These are phyloP conservation scores for Balakata baccata DNA, from an alignment of 345 rosid species.

Conservation along the genomic window DNA sequence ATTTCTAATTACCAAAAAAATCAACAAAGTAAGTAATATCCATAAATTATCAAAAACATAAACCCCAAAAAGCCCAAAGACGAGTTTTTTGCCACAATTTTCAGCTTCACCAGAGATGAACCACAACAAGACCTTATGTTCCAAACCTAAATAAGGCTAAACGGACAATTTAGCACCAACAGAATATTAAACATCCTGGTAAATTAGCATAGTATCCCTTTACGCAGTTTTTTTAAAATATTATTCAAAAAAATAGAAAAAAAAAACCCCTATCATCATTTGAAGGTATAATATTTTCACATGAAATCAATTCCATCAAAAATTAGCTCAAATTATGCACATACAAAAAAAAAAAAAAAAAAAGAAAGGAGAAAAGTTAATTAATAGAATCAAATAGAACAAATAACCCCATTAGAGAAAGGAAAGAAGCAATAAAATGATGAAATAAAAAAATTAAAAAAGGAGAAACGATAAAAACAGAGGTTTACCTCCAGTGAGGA, in stretches of 20 bases:
- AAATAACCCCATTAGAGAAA: slow-evolving; percentile 1
- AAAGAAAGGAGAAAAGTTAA: slow-evolving; percentile 16
- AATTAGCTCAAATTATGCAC: background rate
- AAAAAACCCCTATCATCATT: background rate
- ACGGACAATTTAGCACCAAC: background rate
- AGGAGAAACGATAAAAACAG: background rate
- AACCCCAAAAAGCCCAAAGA: background rate
- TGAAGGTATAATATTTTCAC: background rate
- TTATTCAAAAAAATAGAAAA: background rate
- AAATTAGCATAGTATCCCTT: background rate
- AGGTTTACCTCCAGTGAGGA: slow-evolving; percentile 43
- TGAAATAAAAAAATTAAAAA: background rate
- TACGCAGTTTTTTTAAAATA: too few relatives aligned
- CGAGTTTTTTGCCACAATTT: background rate
- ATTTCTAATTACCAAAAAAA: background rate
- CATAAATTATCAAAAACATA: background rate
- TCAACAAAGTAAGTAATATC: background rate
- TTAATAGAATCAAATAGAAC: slow-evolving; percentile 1
- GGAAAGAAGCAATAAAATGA: background rate
- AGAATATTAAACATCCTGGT: background rate
- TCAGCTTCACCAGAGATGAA: slow-evolving; percentile 1
- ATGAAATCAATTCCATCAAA: background rate
- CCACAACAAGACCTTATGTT: background rate
- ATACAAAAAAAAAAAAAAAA: slow-evolving; percentile 19
- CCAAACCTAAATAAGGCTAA: background rate